Evolutionary conservation across 1,139 yeast genomes (phyloP).

Genomic region (Pichia sp.): DNA sequence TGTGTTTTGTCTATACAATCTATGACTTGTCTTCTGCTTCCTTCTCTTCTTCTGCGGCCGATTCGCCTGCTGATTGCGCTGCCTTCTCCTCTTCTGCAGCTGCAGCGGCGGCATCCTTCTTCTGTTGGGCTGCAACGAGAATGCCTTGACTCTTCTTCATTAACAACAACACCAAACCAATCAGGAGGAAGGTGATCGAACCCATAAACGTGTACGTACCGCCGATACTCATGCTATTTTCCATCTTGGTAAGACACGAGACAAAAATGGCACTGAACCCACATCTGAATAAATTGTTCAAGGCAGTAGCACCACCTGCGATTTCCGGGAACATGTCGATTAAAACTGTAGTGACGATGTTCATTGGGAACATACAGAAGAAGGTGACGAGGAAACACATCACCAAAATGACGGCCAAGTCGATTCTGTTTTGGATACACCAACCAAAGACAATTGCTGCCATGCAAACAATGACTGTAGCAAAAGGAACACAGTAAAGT

Average conservation of each 20-base stretch:
- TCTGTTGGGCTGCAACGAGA: no score
- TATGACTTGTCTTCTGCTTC: no score
- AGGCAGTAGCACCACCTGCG: slow-evolving; percentile 61
- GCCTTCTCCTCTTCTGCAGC: no score
- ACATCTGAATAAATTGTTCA: slow-evolving; percentile 61
- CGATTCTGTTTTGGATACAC: slow-evolving; percentile 52
- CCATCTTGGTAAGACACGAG: slow-evolving; percentile 62
- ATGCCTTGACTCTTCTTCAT: slow-evolving; percentile 22
- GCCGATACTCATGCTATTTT: slow-evolving; percentile 50
- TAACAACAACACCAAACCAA: slow-evolving; percentile 18
- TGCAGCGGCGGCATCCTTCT: no score
- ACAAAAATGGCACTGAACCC: slow-evolving; percentile 58
- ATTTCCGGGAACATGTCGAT: slow-evolving; percentile 61
- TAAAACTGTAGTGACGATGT: slow-evolving; percentile 51
- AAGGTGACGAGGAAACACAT: slow-evolving; percentile 54
- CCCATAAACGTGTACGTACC: slow-evolving; percentile 61
- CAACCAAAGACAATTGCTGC: slow-evolving; percentile 64
- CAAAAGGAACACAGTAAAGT: slow-evolving; percentile 38
- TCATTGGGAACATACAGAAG: slow-evolving; percentile 50
- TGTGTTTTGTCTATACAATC: no score
- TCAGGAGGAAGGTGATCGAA: slow-evolving; percentile 31
- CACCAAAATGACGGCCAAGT: slow-evolving; percentile 55
- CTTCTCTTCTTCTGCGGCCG: no score
- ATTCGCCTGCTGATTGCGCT: no score
- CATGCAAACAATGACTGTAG: slow-evolving; percentile 37